These are phyloP conservation scores for Metschnikowia koreensis DNA, from an alignment of 805 yeast species.

Conservation along the genomic window DNA sequence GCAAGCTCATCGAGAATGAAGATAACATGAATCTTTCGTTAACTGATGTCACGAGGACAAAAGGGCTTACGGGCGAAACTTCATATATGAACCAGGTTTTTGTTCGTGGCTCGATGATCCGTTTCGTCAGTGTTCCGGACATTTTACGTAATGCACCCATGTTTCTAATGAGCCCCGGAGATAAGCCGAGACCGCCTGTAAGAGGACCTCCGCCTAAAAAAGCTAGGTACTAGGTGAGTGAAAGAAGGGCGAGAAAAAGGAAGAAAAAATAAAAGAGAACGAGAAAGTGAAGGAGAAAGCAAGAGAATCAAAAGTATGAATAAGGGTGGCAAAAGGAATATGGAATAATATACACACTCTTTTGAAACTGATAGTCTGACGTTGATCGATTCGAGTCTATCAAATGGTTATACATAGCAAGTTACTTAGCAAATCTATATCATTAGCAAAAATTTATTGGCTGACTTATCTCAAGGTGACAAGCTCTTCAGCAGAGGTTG, in stretches of 20 bases:
- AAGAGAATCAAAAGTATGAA: neutral
- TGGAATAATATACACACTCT: neutral
- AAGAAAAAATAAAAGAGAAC: neutral
- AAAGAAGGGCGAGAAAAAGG: neutral
- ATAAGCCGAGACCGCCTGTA: slow-evolving; percentile 70
- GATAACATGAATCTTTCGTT: slow-evolving; percentile 94
- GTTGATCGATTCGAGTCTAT: slow-evolving; percentile 7
- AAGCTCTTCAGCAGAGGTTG: slow-evolving; percentile 96
- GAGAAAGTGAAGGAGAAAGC: too few species aligned
- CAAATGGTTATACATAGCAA: neutral
- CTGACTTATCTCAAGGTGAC: slow-evolving; percentile 64
- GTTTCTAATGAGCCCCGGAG: slow-evolving; percentile 58
- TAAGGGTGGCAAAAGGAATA: too few species aligned
- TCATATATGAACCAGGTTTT: slow-evolving; percentile 80
- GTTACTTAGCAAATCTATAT: slow-evolving; percentile 2
- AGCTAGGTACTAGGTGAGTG: neutral
- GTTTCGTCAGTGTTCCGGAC: slow-evolving; percentile 85
- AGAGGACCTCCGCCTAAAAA: slow-evolving; percentile 46
- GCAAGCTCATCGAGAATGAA: slow-evolving; percentile 81
- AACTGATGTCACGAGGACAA: slow-evolving; percentile 76
- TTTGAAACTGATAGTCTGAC: neutral
- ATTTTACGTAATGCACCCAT: slow-evolving; percentile 85
- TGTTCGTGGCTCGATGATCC: slow-evolving; percentile 86
- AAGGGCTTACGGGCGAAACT: slow-evolving; percentile 62
- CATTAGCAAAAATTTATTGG: neutral